Evolutionary conservation across 768 basidiomycete genomes (phyloP), one percentile per base, ranked within the genome.

Genomic region (Suillus alpinus): DNA sequence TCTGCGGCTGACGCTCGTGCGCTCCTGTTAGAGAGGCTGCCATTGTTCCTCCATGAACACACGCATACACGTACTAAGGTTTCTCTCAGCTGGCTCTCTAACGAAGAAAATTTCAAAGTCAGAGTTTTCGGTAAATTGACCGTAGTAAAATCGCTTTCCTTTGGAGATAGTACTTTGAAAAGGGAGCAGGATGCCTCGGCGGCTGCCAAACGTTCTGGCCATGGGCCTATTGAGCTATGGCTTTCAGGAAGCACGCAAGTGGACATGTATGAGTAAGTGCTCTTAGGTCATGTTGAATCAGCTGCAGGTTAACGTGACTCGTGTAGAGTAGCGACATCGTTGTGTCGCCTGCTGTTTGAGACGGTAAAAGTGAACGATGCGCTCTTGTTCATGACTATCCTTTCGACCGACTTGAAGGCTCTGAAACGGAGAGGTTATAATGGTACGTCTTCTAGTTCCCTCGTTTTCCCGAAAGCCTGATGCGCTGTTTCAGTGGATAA

Each of bases 1-100:
- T 71, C 74, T 29, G 82, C 86, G 2, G 64, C 68, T 1, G 84
- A 88, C 10, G 81, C 80, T 10, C 84, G 85, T 3, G 66, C 78
- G 2, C 78, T 93, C 40, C 85, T 95, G 13, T 75, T 96, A 31
- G 91, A 98, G 73, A 79, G 95, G 36, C 76, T 97, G 20, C 92
- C 95, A 0, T 77, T 99, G 34, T 98, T 98, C 77, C 80, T 98
- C 5, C 89, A 96, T 57, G 96, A 98, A 67, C 91, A 95, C 59
- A 85, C 83, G 0, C 88, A 90, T 69, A 77, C 87, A 0, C 81
- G 79, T 23, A 84, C 86, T 0, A 78, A 77, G 40, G 81, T 92
- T 9, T 80, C 88, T 1, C 83, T 82, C 62, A 79, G 77, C 46
- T 93, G 91, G 91, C 75, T 93, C 32, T 85, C 81, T 20, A 76